A percentile compares a stretch with the other conserved stretches of the same genome.
These are phyloP conservation scores for Prototheca cutis DNA, from an alignment of 163 green algal genomes.

Conservation along the genomic window DNA sequence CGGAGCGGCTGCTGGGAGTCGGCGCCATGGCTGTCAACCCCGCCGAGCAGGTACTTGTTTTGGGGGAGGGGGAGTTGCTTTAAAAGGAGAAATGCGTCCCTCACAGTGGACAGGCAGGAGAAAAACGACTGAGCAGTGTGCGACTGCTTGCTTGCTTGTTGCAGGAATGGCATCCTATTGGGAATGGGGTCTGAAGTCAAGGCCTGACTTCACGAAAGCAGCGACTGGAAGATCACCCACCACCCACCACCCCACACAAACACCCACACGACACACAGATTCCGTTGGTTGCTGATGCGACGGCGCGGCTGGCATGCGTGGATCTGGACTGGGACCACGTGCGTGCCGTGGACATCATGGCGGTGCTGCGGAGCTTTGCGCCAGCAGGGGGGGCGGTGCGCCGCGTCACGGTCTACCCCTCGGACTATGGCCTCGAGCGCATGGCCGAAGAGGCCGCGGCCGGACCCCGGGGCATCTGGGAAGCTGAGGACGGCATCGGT, in stretches of 20 bases:
- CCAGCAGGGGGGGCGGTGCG: slow-evolving; percentile 27
- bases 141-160: too few species aligned
- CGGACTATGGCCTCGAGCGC: slow-evolving; percentile 78
- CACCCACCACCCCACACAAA: too few species aligned
- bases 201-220: too few species aligned
- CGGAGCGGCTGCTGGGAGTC: slow-evolving; percentile 51
- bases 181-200: too few species aligned
- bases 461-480: slow-evolving; percentile 61
- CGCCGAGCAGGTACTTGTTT: slow-evolving; percentile 42
- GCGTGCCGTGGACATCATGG: slow-evolving; percentile 78
- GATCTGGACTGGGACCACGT: slow-evolving; percentile 87
- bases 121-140: too few species aligned
- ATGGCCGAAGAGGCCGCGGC: slow-evolving; percentile 73
- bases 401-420: slow-evolving; percentile 80
- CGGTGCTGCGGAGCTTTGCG: slow-evolving; percentile 74
- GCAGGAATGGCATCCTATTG: too few species aligned
- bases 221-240: too few species aligned
- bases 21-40: slow-evolving; percentile 66
- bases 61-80: slow-evolving; percentile 31
- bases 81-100: too few species aligned
- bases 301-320: slow-evolving; percentile 57
- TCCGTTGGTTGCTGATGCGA: slow-evolving; percentile 40
- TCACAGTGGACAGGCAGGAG: too few species aligned
- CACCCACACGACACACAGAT: too few species aligned
- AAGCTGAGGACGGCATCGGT: too few species aligned